Base-by-base conservation (phyloP, 176 grass and related monocot genomes). In the Puccinellia tenuiflora region DNA sequence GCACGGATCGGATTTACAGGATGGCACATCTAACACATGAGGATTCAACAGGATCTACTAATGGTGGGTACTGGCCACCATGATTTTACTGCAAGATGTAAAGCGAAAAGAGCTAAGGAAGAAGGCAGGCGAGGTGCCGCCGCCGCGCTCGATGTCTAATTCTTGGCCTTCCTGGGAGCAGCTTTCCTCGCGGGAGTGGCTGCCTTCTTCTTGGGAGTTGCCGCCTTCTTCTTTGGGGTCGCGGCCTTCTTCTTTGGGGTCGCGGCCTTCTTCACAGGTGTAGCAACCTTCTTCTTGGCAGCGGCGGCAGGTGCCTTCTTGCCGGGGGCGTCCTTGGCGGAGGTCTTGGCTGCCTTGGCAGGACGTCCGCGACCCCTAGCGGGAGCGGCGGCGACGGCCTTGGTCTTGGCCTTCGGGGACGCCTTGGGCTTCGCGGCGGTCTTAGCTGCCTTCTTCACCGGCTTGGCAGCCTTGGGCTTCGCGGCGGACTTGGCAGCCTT, bases 141-240 rank as follows among this genome's bases (percentile, higher is more conserved):
- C 20, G 55, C 9, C n/a, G 17, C n/a, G n/a, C n/a, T 2, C n/a
- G 5, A 1, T 21, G 3, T 82, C 88, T 91, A 91, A 75, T 97
- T 97, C 91, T 88, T 96, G 25, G 77, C 86, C 84, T 86, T 90
- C 83, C 76, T 82, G 6, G 81, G 39, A 9, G 63, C 80, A 4
- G 62, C 76, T 80, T 88, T 96, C 86, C 76, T 82, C 9, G 57
- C 35, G 20, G 91, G 64, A 1, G 84, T 16, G 0, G 62, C 50
- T 0, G 73, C 79, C 57, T 72, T 86, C 86, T 80, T 91, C 86
- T 80, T 91, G 3, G 64, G 35, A 0, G 30, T 65, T 1, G 30
- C 30, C 2, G 16, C 62, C 62, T 65, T 29, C 26, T 74, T 74
- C 70, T 74, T 51, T 0, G 71, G 24, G 42, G 42, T 45, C 14